Conservation (phyloP, 202 grass and related monocot species). For the Cymbopogon flexuosus region DNA sequence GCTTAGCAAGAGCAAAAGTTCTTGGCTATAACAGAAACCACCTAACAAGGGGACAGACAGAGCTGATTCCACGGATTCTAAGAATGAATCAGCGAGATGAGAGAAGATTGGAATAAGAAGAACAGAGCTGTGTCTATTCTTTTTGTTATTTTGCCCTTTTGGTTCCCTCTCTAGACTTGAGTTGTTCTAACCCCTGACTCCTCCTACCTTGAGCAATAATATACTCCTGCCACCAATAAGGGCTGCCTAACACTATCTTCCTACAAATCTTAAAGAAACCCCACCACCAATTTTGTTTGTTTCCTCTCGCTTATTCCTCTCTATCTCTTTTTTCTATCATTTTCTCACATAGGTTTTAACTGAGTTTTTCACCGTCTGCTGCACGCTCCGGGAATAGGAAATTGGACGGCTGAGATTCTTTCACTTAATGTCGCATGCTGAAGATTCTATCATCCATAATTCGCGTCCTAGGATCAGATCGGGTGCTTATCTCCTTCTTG, state of each 20-base stretch:
- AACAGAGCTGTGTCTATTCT: constrained; percentile 25
- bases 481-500: neutral
- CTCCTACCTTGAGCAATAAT: constrained; percentile 52
- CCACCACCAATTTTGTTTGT: constrained; percentile 60
- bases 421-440: neutral
- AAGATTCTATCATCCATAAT: neutral
- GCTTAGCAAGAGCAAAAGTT: constrained; percentile 33
- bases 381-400: neutral
- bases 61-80: constrained; percentile 52
- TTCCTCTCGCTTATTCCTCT: constrained; percentile 44
- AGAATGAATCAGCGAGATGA: constrained; percentile 33
- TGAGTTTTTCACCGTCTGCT: constrained; percentile 18
- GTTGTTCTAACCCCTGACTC: constrained; percentile 38
- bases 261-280: constrained; percentile 58
- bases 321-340: constrained; percentile 45
- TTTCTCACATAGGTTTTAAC: constrained; percentile 39
- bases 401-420: constrained; percentile 17
- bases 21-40: constrained; percentile 47
- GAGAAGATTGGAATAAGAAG: constrained; percentile 48
- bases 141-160: constrained; percentile 50
- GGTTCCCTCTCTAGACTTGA: constrained; percentile 34
- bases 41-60: constrained; percentile 60
- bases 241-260: constrained; percentile 50
- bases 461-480: neutral
- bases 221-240: constrained; percentile 61